Conservation (phyloP, 1,284 basidiomycete genomes). For the Anthracocystis panici-leucophaei region DNA sequence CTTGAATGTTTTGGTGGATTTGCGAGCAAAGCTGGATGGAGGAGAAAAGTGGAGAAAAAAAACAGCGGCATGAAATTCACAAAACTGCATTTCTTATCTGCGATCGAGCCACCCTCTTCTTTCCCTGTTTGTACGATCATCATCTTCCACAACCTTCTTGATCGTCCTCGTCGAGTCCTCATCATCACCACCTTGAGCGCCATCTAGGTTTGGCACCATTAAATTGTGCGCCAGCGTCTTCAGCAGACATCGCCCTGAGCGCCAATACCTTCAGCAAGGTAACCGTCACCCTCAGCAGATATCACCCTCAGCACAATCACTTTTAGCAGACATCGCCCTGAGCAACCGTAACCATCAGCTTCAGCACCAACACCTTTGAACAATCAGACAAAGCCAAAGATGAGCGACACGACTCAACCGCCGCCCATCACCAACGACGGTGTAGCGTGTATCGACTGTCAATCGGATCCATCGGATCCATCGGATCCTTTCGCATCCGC, state of each 20-base stretch:
- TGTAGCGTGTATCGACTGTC: constrained; percentile 23
- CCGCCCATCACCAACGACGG: background rate
- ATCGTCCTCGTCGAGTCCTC: background rate
- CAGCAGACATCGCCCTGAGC: background rate
- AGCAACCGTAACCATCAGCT: too few species aligned
- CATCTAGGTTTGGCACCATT: too few species aligned
- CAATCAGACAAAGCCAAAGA: background rate
- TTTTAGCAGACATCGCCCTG: too few species aligned
- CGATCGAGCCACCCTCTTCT: background rate
- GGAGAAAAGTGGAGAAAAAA: background rate
- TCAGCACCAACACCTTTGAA: too few species aligned
- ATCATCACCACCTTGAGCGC: background rate
- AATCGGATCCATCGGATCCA: background rate
- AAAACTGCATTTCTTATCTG: background rate
- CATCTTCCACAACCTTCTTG: background rate
- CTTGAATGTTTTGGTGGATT: background rate
- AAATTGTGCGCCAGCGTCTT: background rate
- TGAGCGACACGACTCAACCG: background rate
- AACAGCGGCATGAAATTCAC: background rate
- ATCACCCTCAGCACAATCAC: background rate
- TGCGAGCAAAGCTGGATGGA: background rate
- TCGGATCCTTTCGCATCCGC: background rate
- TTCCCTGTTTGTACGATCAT: background rate
- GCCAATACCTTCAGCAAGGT: background rate
- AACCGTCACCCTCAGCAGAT: background rate